Conservation (phyloP, 257 asterid species). For the Solanum clarkiae region DNA sequence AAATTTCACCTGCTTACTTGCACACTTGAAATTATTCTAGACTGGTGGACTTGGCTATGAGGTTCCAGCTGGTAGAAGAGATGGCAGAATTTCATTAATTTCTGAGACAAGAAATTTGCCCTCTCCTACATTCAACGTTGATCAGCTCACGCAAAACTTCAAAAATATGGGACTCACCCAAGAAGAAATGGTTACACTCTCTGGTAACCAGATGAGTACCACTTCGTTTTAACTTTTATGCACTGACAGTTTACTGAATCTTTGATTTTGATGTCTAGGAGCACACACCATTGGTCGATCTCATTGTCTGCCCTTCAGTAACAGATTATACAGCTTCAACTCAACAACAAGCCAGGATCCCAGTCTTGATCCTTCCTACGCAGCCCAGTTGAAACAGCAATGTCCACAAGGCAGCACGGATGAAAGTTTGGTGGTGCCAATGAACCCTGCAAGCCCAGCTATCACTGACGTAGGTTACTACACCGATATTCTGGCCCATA, state of each 20-base stretch:
- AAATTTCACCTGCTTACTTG: background rate
- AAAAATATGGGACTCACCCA: conserved; percentile 45
- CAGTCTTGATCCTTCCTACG: conserved; percentile 36
- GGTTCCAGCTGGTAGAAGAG: conserved; percentile 68
- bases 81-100: conserved; percentile 51
- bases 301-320: conserved; percentile 46
- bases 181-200: conserved; percentile 83
- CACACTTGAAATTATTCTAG: conserved; percentile 5
- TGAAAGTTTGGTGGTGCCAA: conserved; percentile 32
- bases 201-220: conserved; percentile 29
- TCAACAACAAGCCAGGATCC: conserved; percentile 36
- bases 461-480: conserved; percentile 18
- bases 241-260: background rate
- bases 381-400: conserved; percentile 28
- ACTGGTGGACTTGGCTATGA: conserved; percentile 53
- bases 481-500: conserved; percentile 5
- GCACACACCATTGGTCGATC: conserved; percentile 72
- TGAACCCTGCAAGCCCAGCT: conserved; percentile 32
- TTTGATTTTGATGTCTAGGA: conserved; percentile 22
- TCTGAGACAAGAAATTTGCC: conserved; percentile 51
- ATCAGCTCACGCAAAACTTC: conserved; percentile 51
- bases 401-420: conserved; percentile 31
- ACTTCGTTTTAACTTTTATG: background rate
- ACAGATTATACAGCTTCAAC: conserved; percentile 51
- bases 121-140: conserved; percentile 24